Percentiles rank a stretch among this genome's conserved stretches.
Evolutionary conservation across 1,284 basidiomycete species (phyloP).

Genomic region (Malassezia nana): DNA sequence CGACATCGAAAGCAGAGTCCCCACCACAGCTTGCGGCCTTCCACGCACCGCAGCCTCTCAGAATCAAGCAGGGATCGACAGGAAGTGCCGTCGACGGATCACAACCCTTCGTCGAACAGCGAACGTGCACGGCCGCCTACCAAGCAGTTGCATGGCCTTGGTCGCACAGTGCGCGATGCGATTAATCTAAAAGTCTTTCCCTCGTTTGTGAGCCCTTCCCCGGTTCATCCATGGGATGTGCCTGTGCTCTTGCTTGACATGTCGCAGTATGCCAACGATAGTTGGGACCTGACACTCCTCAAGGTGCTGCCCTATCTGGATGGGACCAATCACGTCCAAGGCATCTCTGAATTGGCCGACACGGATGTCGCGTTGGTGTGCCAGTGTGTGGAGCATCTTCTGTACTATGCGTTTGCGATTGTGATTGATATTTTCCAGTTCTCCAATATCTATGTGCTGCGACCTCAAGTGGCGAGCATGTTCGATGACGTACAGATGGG

Average conservation of each 20-base stretch:
- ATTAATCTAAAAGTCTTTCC: slow-evolving; percentile 75
- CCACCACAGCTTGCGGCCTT: background rate
- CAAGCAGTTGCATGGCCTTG: slow-evolving; percentile 30
- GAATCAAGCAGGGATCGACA: background rate
- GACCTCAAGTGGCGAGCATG: slow-evolving; percentile 71
- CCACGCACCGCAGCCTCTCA: too few relatives aligned
- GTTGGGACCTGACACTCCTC: slow-evolving; percentile 91
- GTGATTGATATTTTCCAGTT: slow-evolving; percentile 85
- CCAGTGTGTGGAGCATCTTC: slow-evolving; percentile 78
- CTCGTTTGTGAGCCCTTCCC: slow-evolving; percentile 84
- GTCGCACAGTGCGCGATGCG: slow-evolving; percentile 43
- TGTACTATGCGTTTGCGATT: slow-evolving; percentile 96
- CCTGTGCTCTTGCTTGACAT: slow-evolving; percentile 81
- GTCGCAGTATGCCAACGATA: slow-evolving; percentile 66
- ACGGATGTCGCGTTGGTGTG: slow-evolving; percentile 75
- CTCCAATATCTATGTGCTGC: slow-evolving; percentile 88
- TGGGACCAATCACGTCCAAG: slow-evolving; percentile 78
- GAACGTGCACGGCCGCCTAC: background rate
- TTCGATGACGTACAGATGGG: slow-evolving; percentile 70
- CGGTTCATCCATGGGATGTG: slow-evolving; percentile 87
- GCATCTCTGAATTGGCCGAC: slow-evolving; percentile 82
- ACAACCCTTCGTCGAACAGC: background rate
- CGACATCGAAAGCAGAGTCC: too few relatives aligned
- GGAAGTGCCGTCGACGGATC: background rate
- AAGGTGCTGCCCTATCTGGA: slow-evolving; percentile 64